These are phyloP conservation scores for Boeremia lycopersici DNA, from an alignment of 2,329 filamentous ascomycete genomes.

Conservation along the genomic window DNA sequence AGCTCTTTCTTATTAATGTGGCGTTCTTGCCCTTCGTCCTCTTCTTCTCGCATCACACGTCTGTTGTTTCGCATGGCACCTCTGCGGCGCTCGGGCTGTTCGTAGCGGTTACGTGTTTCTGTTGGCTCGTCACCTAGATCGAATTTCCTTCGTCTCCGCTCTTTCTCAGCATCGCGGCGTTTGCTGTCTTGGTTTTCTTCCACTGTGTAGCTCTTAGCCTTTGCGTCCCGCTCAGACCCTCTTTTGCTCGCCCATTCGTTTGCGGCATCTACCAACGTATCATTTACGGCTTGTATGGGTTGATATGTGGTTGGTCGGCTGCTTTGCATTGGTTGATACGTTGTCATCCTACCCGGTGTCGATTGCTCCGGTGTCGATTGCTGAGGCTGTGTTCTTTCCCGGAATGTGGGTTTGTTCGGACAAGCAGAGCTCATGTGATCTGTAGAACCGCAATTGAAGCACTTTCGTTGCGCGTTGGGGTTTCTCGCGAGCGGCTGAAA, in stretches of 20 bases:
- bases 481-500: constrained; percentile 35
- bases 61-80: constrained; percentile 21
- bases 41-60: constrained; percentile 31
- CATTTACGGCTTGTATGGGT: constrained; percentile 1
- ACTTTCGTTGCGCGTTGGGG: constrained; percentile 30
- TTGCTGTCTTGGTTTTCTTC: constrained; percentile 23
- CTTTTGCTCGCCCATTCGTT: constrained; percentile 34
- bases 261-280: constrained; percentile 35
- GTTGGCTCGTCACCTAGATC: constrained; percentile 27
- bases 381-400: constrained; percentile 15
- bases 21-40: constrained; percentile 34
- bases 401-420: constrained; percentile 34
- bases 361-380: constrained; percentile 11
- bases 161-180: constrained; percentile 26
- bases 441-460: constrained; percentile 38
- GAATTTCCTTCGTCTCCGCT: constrained; percentile 36
- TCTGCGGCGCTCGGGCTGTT: constrained; percentile 37
- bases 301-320: constrained; percentile 8
- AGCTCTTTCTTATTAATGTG: constrained; percentile 35
- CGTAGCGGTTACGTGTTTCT: constrained; percentile 35
- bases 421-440: constrained; percentile 34
- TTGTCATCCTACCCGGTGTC: constrained; percentile 6
- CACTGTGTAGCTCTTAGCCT: constrained; percentile 13
- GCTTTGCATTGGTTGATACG: constrained; percentile 16
- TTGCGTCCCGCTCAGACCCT: constrained; percentile 20